Conservation (phyloP, 768 basidiomycete species). For the Pholiota molesta region DNA sequence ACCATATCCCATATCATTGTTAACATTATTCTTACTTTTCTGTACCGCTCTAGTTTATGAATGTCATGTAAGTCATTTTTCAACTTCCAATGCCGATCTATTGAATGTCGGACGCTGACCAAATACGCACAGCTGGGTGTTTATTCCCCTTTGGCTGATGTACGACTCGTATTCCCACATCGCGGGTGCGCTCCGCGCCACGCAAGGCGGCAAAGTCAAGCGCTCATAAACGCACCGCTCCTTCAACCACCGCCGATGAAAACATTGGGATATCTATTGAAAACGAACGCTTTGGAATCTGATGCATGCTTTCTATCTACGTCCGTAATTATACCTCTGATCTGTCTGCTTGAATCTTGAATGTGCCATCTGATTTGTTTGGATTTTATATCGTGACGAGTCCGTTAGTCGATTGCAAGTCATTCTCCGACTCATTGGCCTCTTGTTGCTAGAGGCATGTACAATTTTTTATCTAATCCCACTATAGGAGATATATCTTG, state of each 20-base stretch:
- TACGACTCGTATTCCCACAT: constrained; percentile 77
- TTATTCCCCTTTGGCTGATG: constrained; percentile 77
- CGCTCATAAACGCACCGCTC: constrained; percentile 24
- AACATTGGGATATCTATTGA: too few relatives aligned
- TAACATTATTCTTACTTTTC: background rate
- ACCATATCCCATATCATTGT: background rate
- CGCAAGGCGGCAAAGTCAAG: constrained; percentile 39
- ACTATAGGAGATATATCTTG: too few relatives aligned
- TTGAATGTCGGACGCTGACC: background rate
- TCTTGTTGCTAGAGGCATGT: too few relatives aligned
- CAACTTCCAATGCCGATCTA: background rate
- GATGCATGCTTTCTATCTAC: background rate
- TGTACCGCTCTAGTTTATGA: constrained; percentile 65
- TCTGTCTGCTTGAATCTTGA: background rate
- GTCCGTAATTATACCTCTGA: background rate
- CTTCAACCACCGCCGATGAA: too few relatives aligned
- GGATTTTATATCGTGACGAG: too few relatives aligned
- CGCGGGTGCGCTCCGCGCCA: constrained; percentile 55
- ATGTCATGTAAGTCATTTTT: constrained; percentile 58
- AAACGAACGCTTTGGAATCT: too few relatives aligned
- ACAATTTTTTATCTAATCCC: too few relatives aligned
- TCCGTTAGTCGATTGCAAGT: too few relatives aligned
- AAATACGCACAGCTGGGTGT: constrained; percentile 65
- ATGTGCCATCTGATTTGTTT: background rate
- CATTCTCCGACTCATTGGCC: too few relatives aligned